Evolutionary conservation across 2,329 filamentous ascomycete species (phyloP).

Genomic region (Colletotrichum falcatum): DNA sequence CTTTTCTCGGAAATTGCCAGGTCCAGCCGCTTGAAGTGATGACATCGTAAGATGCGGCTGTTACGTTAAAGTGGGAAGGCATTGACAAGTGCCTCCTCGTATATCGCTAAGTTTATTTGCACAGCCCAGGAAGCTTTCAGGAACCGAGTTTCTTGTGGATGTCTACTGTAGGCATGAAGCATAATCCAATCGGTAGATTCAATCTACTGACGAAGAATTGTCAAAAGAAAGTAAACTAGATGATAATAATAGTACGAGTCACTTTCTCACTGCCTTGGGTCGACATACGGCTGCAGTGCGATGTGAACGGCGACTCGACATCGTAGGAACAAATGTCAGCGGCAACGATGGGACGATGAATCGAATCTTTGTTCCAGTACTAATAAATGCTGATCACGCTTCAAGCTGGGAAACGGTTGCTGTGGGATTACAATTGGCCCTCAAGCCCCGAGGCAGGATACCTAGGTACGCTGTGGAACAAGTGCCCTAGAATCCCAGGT

Average conservation of each 20-base stretch:
- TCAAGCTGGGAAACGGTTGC: background rate
- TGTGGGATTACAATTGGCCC: background rate
- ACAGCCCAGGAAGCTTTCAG: background rate
- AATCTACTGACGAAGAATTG: background rate
- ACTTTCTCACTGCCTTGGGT: background rate
- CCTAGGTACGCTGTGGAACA: slow-evolving; percentile 30
- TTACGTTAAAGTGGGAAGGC: background rate
- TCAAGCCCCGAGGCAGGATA: background rate
- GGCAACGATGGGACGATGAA: slow-evolving; percentile 1
- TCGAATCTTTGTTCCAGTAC: background rate
- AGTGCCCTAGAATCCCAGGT: slow-evolving; percentile 20
- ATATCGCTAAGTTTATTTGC: background rate
- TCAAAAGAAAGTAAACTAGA: background rate
- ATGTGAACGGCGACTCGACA: background rate
- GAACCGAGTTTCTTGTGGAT: background rate
- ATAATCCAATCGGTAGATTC: background rate
- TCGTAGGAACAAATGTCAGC: background rate
- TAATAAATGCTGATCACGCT: background rate
- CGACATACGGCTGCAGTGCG: background rate
- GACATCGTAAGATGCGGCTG: background rate
- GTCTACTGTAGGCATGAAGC: no score
- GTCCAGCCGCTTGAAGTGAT: background rate
- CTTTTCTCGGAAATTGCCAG: background rate
- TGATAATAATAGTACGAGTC: background rate
- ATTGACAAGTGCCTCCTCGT: background rate